Evolutionary conservation across 495 filamentous ascomycete species (phyloP).

Genomic region (Xylaria cubensis): DNA sequence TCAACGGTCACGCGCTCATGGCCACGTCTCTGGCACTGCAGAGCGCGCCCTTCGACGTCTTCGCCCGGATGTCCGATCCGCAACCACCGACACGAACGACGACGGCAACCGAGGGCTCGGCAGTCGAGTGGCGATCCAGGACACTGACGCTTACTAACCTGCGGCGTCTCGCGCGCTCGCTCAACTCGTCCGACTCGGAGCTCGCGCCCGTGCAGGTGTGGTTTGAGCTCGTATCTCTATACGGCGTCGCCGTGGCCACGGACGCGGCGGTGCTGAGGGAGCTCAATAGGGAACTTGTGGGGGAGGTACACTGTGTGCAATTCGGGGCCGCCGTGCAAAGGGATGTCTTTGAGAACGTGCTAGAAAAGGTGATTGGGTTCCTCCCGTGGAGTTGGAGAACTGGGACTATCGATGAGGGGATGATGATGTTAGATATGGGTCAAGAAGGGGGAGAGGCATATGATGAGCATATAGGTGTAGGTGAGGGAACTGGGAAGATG

Average conservation of each 20-base stretch:
- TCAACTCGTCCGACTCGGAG: conserved; percentile 46
- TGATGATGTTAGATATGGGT: not conserved
- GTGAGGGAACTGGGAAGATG: not conserved
- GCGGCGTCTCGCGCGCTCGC: conserved; percentile 45
- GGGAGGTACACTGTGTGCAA: conserved; percentile 45
- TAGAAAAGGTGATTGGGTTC: conserved; percentile 36
- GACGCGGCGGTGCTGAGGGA: conserved; percentile 30
- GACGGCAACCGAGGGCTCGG: not conserved
- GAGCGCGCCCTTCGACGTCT: conserved; percentile 39
- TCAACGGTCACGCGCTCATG: conserved; percentile 54
- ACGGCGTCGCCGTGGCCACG: conserved; percentile 35
- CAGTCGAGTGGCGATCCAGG: conserved; percentile 1
- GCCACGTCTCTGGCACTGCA: conserved; percentile 49
- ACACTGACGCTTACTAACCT: conserved; percentile 46
- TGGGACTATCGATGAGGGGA: not conserved
- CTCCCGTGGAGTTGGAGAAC: not conserved
- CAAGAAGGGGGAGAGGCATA: not conserved
- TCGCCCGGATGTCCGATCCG: conserved; percentile 31
- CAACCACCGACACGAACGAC: conserved; percentile 10
- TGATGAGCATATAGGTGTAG: not conserved
- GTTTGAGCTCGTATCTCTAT: conserved; percentile 51
- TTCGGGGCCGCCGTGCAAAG: conserved; percentile 54
- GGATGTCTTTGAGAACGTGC: conserved; percentile 47
- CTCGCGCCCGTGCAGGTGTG: conserved; percentile 60
- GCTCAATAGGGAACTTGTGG: conserved; percentile 44